phyloP scores from a whole-genome alignment of 345 rosid species.

The Psidium guajava region DNA sequence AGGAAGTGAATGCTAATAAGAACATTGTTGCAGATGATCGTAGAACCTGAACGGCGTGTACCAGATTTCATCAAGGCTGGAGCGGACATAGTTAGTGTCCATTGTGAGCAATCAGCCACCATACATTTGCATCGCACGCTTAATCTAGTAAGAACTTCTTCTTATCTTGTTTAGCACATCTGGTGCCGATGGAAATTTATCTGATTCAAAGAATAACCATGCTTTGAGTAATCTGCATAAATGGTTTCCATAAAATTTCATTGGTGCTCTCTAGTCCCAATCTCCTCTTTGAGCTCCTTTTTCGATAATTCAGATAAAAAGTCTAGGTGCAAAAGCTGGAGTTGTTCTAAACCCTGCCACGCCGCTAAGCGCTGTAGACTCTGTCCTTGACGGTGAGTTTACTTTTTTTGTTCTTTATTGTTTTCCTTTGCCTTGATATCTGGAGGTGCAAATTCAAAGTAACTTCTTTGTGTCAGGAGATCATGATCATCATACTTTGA shows the following conservation, averaged over 20 bases:
- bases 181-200: neutral
- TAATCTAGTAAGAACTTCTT: constrained; percentile 35
- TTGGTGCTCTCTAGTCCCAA: neutral
- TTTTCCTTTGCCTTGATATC: neutral
- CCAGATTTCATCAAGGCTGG: constrained; percentile 98
- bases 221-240: neutral
- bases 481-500: neutral
- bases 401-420: neutral
- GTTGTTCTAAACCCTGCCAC: constrained; percentile 93
- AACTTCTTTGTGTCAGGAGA: neutral
- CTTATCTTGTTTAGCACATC: neutral
- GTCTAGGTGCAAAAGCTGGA: constrained; percentile 96
- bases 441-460: neutral
- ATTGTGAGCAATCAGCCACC: constrained; percentile 89
- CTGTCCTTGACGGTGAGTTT: constrained; percentile 78
- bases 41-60: constrained; percentile 83
- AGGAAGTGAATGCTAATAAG: neutral
- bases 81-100: constrained; percentile 94
- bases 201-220: neutral
- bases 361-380: constrained; percentile 69
- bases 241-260: neutral
- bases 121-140: constrained; percentile 92
- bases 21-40: constrained; percentile 59
- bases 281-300: neutral
- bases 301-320: constrained; percentile 44